Evolutionary conservation across 768 basidiomycete species (phyloP).

Genomic region (Kwoniella sp.): DNA sequence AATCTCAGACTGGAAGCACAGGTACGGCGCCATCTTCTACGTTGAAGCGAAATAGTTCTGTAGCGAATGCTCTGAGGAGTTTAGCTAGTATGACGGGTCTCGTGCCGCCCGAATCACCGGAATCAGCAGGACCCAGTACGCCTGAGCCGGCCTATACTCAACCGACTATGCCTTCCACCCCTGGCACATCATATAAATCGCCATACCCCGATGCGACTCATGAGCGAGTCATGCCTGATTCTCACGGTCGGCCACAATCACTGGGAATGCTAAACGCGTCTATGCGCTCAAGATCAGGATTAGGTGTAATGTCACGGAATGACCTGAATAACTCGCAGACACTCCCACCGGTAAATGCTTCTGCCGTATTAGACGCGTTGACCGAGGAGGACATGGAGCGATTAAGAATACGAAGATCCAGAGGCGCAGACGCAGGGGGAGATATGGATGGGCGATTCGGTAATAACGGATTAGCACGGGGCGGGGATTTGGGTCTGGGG

Average conservation of each 20-base stretch:
- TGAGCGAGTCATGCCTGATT: constrained; percentile 36
- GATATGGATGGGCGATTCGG: constrained; percentile 48
- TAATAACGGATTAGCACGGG: constrained; percentile 59
- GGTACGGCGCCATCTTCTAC: constrained; percentile 15
- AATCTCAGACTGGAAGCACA: constrained; percentile 15
- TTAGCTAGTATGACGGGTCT: constrained; percentile 53
- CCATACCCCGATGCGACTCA: constrained; percentile 45
- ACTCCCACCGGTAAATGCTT: constrained; percentile 57
- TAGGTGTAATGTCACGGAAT: constrained; percentile 12
- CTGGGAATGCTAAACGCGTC: constrained; percentile 14
- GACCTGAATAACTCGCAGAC: constrained; percentile 1
- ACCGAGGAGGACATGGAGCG: constrained; percentile 96
- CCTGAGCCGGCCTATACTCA: constrained; percentile 4
- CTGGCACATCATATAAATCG: constrained; percentile 25
- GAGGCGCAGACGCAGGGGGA: constrained; percentile 47
- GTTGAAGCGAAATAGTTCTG: constrained; percentile 48
- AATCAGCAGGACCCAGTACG: constrained; percentile 3
- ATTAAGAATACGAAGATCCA: constrained; percentile 68
- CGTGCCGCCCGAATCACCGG: constrained; percentile 24
- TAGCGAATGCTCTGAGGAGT: constrained; percentile 48
- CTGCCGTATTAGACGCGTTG: constrained; percentile 80
- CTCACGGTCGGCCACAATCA: constrained; percentile 2
- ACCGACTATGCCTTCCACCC: constrained; percentile 7
- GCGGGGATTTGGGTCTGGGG: constrained; percentile 56
- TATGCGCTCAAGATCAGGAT: constrained; percentile 20